Evolutionary conservation across 148 eudicot species (phyloP).

Genomic region (Chenopodium berlandieri): DNA sequence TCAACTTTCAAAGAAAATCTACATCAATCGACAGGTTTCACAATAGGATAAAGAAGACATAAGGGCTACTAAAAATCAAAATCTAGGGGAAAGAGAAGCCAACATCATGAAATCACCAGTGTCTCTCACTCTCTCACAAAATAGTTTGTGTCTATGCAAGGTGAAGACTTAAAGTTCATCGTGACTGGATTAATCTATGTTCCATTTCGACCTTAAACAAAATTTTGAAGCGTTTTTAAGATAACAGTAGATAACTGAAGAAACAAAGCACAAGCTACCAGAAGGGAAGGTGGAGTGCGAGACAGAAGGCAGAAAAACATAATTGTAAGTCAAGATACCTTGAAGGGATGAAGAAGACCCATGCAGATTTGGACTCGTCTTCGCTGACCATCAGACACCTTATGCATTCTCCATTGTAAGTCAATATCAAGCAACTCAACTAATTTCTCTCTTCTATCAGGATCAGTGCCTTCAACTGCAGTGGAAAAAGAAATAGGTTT

Average conservation of each 20-base stretch:
- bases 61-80: neutral
- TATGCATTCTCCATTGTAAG: slow-evolving; percentile 94
- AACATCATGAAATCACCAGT: neutral
- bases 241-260: neutral
- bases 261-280: neutral
- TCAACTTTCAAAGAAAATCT: neutral
- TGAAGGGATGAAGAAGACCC: slow-evolving; percentile 94
- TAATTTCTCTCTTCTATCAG: slow-evolving; percentile 76
- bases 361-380: slow-evolving; percentile 95
- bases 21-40: neutral
- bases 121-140: neutral
- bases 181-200: neutral
- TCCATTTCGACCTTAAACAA: neutral
- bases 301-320: neutral
- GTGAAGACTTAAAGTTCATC: neutral
- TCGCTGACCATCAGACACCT: slow-evolving; percentile 98
- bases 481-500: slow-evolving; percentile 8
- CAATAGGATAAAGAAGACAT: neutral
- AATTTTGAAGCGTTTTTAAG: neutral
- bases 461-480: slow-evolving; percentile 89
- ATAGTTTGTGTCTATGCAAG: neutral
- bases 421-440: slow-evolving; percentile 86
- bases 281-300: neutral
- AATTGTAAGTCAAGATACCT: slow-evolving; percentile 41
- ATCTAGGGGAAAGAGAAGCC: neutral